A percentile compares a stretch with the other conserved stretches of the same genome.
phyloP scores from a whole-genome alignment of 2,329 filamentous ascomycete genomes.

The Aspergillus awamori region DNA sequence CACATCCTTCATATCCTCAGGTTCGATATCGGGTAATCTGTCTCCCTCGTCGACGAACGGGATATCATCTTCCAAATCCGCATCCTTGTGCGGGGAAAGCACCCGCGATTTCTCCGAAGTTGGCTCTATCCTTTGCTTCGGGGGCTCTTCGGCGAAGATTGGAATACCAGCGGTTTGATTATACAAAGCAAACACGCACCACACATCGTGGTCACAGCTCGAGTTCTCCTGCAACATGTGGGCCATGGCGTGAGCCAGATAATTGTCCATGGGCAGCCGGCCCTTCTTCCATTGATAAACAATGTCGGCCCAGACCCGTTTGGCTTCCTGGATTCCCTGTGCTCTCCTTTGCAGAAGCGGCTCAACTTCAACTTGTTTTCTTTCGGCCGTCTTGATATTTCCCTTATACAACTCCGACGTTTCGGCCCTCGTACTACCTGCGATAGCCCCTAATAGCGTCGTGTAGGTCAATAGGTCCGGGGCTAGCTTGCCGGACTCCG shows the following conservation, averaged over 20 bases:
- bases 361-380: constrained; percentile 11
- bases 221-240: constrained; percentile 73
- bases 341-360: constrained; percentile 31
- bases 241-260: constrained; percentile 79
- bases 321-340: constrained; percentile 64
- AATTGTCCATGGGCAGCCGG: constrained; percentile 72
- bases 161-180: constrained; percentile 80
- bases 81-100: neutral
- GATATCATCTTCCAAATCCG: constrained; percentile 24
- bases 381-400: constrained; percentile 14
- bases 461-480: constrained; percentile 77
- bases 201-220: constrained; percentile 61
- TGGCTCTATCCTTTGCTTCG: constrained; percentile 2
- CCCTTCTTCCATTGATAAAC: constrained; percentile 74
- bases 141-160: constrained; percentile 34
- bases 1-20: constrained; percentile 20
- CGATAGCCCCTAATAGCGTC: constrained; percentile 78
- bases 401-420: constrained; percentile 35
- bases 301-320: constrained; percentile 79
- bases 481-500: constrained; percentile 62
- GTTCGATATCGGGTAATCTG: constrained; percentile 26
- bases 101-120: neutral
- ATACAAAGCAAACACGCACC: constrained; percentile 74
- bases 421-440: constrained; percentile 47
- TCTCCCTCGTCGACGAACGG: constrained; percentile 36